Evolutionary conservation across 176 grass and related monocot species (phyloP).

Genomic region (Triticum timopheevii): DNA sequence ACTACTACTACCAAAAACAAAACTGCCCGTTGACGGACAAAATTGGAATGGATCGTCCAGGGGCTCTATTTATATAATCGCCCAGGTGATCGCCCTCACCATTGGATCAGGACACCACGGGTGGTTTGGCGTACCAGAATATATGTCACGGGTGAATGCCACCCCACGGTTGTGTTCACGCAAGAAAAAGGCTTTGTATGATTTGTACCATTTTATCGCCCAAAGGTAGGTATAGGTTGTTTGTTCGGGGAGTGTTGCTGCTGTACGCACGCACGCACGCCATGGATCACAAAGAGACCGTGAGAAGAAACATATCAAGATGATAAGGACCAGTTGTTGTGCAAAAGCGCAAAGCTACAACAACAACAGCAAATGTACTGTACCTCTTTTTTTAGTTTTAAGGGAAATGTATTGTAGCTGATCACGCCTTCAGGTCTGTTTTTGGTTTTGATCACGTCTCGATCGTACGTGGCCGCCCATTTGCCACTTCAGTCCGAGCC

Average conservation of each 20-base stretch:
- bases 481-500: too few species aligned
- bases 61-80: too few species aligned
- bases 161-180: neutral
- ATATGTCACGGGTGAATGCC: neutral
- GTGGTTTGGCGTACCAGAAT: neutral
- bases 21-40: too few species aligned
- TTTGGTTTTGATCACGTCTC: too few species aligned
- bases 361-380: too few species aligned
- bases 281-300: neutral
- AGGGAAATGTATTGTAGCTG: too few species aligned
- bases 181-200: neutral
- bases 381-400: too few species aligned
- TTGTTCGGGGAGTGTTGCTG: neutral
- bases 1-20: too few species aligned
- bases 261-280: neutral
- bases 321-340: neutral
- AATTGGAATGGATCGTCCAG: too few species aligned
- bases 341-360: slow-evolving; percentile 9
- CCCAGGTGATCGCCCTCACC: neutral
- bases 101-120: neutral
- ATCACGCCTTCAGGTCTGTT: too few species aligned
- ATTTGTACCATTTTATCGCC: neutral
- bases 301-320: neutral
- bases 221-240: neutral
- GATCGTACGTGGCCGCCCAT: too few species aligned